Conservation (phyloP, 2,329 filamentous ascomycete genomes). For the Akanthomyces dipterigenus region DNA sequence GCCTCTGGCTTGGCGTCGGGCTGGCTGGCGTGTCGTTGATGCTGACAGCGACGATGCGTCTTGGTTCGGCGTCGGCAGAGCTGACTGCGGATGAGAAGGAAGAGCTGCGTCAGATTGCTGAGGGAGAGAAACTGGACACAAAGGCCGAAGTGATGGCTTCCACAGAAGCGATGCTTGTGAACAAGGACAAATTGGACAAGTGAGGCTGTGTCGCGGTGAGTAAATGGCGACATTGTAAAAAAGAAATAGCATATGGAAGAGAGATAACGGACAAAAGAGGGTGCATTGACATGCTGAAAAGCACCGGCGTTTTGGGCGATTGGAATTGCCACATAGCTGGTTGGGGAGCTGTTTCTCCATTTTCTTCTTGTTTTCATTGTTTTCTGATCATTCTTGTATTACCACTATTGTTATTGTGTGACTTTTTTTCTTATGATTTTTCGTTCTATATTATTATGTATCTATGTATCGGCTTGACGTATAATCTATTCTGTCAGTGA, state of each 20-base stretch:
- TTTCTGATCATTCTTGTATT: not conserved
- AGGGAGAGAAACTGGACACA: not conserved
- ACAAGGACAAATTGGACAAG: not conserved
- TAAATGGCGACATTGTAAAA: too few species aligned
- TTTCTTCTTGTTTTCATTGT: not conserved
- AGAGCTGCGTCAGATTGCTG: not conserved
- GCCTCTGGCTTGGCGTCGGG: constrained; percentile 51
- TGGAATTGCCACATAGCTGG: not conserved
- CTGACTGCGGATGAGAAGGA: constrained; percentile 12
- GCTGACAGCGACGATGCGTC: constrained; percentile 22
- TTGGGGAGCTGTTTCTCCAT: too few species aligned
- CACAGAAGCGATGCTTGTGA: not conserved
- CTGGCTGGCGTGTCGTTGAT: constrained; percentile 40
- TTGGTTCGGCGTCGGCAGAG: constrained; percentile 12
- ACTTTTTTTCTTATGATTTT: not conserved
- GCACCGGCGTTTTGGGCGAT: not conserved
- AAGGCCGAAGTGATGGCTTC: not conserved
- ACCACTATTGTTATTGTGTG: not conserved
- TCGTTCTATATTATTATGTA: not conserved
- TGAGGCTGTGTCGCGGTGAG: not conserved
- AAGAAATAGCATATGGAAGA: not conserved
- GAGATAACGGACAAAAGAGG: not conserved
- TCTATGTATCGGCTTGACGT: not conserved
- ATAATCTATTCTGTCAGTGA: not conserved
- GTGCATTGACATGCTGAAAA: not conserved